Conservation (phyloP, 2,329 filamentous ascomycete genomes). For the Tolypocladium pustulatum region DNA sequence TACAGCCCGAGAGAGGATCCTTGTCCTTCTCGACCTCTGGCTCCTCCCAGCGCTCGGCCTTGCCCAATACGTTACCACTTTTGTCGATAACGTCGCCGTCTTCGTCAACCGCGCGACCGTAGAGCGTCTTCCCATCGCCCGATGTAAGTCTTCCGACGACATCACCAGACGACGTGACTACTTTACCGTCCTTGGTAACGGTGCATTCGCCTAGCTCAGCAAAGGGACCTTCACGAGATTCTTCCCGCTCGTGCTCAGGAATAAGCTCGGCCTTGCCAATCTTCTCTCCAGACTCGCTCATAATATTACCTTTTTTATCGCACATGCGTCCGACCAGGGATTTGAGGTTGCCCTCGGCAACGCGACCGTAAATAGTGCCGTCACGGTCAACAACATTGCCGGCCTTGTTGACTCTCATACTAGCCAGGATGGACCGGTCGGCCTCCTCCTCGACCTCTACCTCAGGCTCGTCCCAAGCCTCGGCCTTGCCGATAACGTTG, state of each 20-base stretch:
- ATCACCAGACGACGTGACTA: slow-evolving; percentile 56
- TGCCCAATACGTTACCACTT: slow-evolving; percentile 51
- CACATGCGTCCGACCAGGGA: slow-evolving; percentile 58
- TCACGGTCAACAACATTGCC: slow-evolving; percentile 48
- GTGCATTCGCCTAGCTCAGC: slow-evolving; percentile 54
- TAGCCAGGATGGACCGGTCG: slow-evolving; percentile 53
- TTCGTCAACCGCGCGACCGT: slow-evolving; percentile 66
- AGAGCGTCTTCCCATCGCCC: slow-evolving; percentile 62
- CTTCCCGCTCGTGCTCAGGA: slow-evolving; percentile 53
- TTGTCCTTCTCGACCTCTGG: slow-evolving; percentile 40
- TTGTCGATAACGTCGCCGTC: slow-evolving; percentile 76
- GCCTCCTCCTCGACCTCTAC: slow-evolving; percentile 40
- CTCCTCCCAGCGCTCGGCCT: slow-evolving; percentile 50
- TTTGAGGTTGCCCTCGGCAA: slow-evolving; percentile 56
- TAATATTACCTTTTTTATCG: slow-evolving; percentile 60
- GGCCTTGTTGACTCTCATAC: slow-evolving; percentile 62
- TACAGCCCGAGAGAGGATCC: slow-evolving; percentile 41
- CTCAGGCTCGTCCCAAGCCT: slow-evolving; percentile 51
- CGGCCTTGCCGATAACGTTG: slow-evolving; percentile 55
- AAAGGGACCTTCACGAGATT: slow-evolving; percentile 56
- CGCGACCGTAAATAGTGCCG: slow-evolving; percentile 49
- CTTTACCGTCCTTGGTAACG: slow-evolving; percentile 58
- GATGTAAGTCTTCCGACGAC: slow-evolving; percentile 61
- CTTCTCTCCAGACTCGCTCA: slow-evolving; percentile 62
- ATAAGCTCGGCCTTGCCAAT: slow-evolving; percentile 60